Base-by-base conservation (phyloP, 495 filamentous ascomycete species). In the Haplographium delicatum region DNA sequence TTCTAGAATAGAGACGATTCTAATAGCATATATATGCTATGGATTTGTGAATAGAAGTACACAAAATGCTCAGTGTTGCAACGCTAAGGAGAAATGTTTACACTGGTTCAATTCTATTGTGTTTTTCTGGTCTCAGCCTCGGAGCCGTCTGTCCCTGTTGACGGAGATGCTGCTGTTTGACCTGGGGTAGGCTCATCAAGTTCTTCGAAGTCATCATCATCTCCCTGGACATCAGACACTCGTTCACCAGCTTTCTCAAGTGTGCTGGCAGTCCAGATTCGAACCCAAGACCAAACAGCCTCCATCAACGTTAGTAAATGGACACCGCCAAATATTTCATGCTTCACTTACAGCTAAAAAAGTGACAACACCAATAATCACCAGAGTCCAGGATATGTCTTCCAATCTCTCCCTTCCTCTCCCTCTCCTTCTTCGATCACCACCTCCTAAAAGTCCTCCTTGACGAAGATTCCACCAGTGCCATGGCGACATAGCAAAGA, bases 161-260 rank as follows among this genome's bases (percentile, higher is more conserved):
- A 7, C 11, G 19, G 9, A 16, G 42, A 15, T 16, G 42, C 42
- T 20, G 42, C 3, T 6, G 19, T 10, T 44, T 15, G 26, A 25
- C 20, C 15, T 1, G 19, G 20, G 8, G 30, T 4, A 31, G 42
- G n/a, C 10, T 44, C 48, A n/a, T 58, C 47, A 15, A 80, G 78
- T 11, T 86, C 79, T 1, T 84, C 81, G 23, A 85, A 82, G 42
- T 86, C 84, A 38, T 84, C 81, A 31, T 83, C 81, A 37, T 88
- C 81, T n/a, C 74, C 73, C 51, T 86, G 84, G 18, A 95, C 85
- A 67, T 95, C 91, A 64, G 89, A 75, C 37, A 96, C 86, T 38
- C 73, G 71, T 58, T 89, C 88, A 18, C 85, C 84, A 0, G 84
- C 86, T 56, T 78, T 85, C 58, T 91, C 82, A 19, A 96, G 72